Evolutionary conservation across 2,329 filamentous ascomycete genomes (phyloP), one percentile per base, ranked within the genome.

Genomic region (Phoma sp.): DNA sequence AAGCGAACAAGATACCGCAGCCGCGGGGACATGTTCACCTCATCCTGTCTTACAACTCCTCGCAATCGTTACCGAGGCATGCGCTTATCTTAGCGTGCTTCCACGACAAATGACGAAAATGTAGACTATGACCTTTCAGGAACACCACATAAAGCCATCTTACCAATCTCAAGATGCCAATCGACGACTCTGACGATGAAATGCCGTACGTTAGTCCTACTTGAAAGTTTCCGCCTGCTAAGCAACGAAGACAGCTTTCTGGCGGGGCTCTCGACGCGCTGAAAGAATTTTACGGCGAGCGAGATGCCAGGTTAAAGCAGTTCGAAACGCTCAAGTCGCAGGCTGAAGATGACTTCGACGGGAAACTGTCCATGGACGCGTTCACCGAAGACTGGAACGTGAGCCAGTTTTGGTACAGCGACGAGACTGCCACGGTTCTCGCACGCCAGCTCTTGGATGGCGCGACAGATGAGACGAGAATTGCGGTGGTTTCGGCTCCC

Each of bases 361-460:
- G 73, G 21, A 75, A 75, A 40, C 63, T 85, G 31, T 82, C 77
- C 36, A 94, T 94, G 84, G 85, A 89, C 27, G 79, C 83, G 1
- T 95, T 94, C 67, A 81, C 81, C 1, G 91, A 94, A 75, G 88
- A 94, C 74, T 95, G 91, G 91, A 91, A 93, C 69, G 84, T 88
- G 68, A 89, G 85, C 58, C 90, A 94, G 75, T 95, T 95, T 69
- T 95, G 91, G 90, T 92, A 91, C 71, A 86, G 85, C 8, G 87
- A 92, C 48, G 84, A 87, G 61, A 93, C 90, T 22, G 90, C 90
- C 0, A 80, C 74, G 1, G 69, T 80, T 5, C 75, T 90, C 19
- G 90, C 89, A 1, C 77, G 80, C 51, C 83, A 90, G 66, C 79
- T 95, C 31, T 81, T 94, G 1, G 79, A 84, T 4, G 87, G 81